These are phyloP conservation scores for Aspergillus glaucus DNA, from an alignment of 2,329 filamentous ascomycete species.

Conservation along the genomic window DNA sequence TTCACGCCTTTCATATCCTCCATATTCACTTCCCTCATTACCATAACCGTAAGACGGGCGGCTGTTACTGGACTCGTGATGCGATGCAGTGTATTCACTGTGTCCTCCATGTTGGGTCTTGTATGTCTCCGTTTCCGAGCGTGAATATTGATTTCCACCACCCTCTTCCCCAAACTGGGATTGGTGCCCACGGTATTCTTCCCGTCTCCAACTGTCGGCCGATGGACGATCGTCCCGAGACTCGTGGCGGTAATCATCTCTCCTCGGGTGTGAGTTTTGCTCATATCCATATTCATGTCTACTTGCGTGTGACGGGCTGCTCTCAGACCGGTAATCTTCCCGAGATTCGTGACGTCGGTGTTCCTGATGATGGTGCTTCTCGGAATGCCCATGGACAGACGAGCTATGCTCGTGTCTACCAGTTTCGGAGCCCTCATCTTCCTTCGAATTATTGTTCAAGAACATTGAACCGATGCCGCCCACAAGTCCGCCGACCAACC, in stretches of 20 bases:
- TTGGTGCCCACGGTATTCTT: neutral
- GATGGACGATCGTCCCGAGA: neutral
- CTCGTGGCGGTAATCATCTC: neutral
- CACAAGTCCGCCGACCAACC: constrained; percentile 64
- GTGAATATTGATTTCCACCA: neutral
- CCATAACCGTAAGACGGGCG: neutral
- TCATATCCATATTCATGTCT: neutral
- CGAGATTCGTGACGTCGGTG: neutral
- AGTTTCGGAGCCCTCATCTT: constrained; percentile 1
- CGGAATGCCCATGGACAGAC: neutral
- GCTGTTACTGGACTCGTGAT: neutral
- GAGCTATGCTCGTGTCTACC: constrained; percentile 6
- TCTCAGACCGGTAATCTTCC: neutral
- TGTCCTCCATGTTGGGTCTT: neutral
- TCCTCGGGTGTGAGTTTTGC: neutral
- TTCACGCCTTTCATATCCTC: neutral
- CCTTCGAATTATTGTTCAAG: constrained; percentile 46
- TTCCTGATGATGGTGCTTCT: neutral
- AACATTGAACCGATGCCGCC: constrained; percentile 53
- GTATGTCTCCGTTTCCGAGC: neutral
- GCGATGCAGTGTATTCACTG: neutral
- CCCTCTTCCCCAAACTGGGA: neutral
- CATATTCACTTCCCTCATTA: neutral
- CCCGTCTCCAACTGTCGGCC: neutral
- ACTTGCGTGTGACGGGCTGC: neutral